A percentile compares a stretch with the other conserved stretches of the same genome.
Evolutionary conservation across 1,139 yeast species (phyloP).

Genomic region (Martiniozyma asiatica): DNA sequence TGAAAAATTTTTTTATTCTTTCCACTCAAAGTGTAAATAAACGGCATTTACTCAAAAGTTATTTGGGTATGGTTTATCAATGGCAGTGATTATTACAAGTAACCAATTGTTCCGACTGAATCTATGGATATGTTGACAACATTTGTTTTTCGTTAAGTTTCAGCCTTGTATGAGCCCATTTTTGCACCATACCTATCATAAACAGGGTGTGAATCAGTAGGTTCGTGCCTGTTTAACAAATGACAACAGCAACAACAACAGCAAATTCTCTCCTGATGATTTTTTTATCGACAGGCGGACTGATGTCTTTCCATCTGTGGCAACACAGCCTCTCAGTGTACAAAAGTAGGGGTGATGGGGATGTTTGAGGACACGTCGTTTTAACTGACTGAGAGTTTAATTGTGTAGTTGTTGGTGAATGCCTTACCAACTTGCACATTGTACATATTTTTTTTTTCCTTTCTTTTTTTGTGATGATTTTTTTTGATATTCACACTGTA

Average conservation of each 20-base stretch:
- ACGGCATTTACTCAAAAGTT: not conserved
- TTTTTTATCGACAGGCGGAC: slow-evolving; percentile 74
- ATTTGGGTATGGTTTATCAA: slow-evolving; percentile 7
- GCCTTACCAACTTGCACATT: not conserved
- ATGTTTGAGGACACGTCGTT: slow-evolving; percentile 57
- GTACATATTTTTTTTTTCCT: too few species aligned
- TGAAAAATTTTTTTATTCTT: not conserved
- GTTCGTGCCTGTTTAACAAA: too few species aligned
- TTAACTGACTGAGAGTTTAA: slow-evolving; percentile 20
- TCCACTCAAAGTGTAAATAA: not conserved
- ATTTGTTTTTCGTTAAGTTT: slow-evolving; percentile 71
- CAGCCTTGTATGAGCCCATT: slow-evolving; percentile 71
- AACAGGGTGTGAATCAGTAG: too few species aligned
- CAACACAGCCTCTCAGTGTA: slow-evolving; percentile 60
- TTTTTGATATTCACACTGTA: slow-evolving; percentile 29
- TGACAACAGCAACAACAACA: too few species aligned
- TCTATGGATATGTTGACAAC: slow-evolving; percentile 52
- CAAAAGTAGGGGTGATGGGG: slow-evolving; percentile 48
- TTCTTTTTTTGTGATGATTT: too few species aligned
- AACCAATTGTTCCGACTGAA: slow-evolving; percentile 81
- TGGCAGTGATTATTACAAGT: slow-evolving; percentile 48
- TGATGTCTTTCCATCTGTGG: slow-evolving; percentile 36
- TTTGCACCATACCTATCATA: too few species aligned
- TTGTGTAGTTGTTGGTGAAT: not conserved
- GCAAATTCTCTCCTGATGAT: slow-evolving; percentile 25